A percentile compares a stretch with the other conserved stretches of the same genome.
Conservation (phyloP, 2,329 filamentous ascomycete genomes). For the Fusarium burgessii region DNA sequence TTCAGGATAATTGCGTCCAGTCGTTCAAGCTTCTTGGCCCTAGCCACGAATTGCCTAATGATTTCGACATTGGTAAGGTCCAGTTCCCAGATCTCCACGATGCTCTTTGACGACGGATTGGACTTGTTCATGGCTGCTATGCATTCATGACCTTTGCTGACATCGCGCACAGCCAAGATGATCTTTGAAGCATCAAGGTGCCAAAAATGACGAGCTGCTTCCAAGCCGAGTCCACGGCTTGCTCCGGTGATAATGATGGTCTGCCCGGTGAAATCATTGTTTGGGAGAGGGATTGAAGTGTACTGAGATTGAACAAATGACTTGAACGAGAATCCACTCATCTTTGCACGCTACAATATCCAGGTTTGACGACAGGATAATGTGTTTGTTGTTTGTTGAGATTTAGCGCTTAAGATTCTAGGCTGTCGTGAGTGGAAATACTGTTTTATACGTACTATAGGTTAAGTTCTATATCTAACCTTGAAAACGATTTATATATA, state of each 20-base stretch:
- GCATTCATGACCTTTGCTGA: not conserved
- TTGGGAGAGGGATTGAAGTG: slow-evolving; percentile 1
- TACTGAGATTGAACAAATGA: not conserved
- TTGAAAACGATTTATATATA: too few species aligned
- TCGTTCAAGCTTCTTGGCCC: not conserved
- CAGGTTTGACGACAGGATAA: not conserved
- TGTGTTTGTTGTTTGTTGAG: not conserved
- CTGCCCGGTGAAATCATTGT: not conserved
- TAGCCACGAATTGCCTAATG: not conserved
- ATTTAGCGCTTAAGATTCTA: not conserved
- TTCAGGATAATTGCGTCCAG: not conserved
- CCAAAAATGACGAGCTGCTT: slow-evolving; percentile 8
- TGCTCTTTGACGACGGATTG: not conserved
- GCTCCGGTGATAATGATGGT: slow-evolving; percentile 3
- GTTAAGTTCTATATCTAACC: too few species aligned
- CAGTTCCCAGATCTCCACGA: not conserved
- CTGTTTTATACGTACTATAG: too few species aligned
- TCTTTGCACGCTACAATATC: not conserved
- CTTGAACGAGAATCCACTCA: not conserved
- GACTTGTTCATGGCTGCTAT: not conserved
- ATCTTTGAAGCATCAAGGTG: not conserved
- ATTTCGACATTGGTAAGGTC: slow-evolving; percentile 2
- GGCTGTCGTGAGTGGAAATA: too few species aligned
- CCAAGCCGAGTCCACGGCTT: not conserved
- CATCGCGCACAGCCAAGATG: not conserved